These are phyloP conservation scores for Plasmodium coatneyi DNA, from an alignment of 169 alveolate genomes.

Conservation along the genomic window DNA sequence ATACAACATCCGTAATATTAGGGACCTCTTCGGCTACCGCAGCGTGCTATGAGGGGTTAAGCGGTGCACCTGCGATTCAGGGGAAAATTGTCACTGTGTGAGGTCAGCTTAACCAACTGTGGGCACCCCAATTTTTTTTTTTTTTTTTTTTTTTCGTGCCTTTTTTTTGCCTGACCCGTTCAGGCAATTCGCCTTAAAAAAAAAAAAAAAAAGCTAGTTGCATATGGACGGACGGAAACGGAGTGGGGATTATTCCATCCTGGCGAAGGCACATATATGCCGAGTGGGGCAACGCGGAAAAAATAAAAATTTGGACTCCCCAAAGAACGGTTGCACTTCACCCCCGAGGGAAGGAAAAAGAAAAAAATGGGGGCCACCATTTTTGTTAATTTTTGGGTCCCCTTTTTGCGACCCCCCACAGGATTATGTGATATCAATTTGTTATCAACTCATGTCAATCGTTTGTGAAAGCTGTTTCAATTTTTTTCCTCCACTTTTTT, in stretches of 20 bases:
- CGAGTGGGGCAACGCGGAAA: background rate
- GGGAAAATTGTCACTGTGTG: too few species aligned
- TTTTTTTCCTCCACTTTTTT: background rate
- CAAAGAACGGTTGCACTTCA: background rate
- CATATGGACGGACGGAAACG: too few species aligned
- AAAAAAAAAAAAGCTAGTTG: too few species aligned
- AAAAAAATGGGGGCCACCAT: background rate
- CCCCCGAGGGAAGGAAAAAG: background rate
- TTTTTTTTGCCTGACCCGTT: too few species aligned
- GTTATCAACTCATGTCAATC: background rate
- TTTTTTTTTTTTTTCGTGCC: too few species aligned
- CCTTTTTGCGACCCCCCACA: background rate
- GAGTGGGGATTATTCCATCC: too few species aligned
- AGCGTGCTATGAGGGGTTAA: background rate
- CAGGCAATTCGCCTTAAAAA: too few species aligned
- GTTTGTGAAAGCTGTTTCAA: background rate
- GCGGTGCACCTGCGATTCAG: background rate
- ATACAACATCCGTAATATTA: slow-evolving; percentile 95
- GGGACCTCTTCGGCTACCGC: slow-evolving; percentile 96
- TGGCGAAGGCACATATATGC: too few species aligned
- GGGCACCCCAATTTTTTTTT: background rate
- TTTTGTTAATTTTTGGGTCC: background rate
- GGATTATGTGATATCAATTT: too few species aligned
- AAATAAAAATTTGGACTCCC: background rate
- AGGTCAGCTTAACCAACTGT: too few species aligned